Evolutionary conservation across 2,329 filamentous ascomycete genomes (phyloP).

Genomic region (Beauveria rudraprayagi): DNA sequence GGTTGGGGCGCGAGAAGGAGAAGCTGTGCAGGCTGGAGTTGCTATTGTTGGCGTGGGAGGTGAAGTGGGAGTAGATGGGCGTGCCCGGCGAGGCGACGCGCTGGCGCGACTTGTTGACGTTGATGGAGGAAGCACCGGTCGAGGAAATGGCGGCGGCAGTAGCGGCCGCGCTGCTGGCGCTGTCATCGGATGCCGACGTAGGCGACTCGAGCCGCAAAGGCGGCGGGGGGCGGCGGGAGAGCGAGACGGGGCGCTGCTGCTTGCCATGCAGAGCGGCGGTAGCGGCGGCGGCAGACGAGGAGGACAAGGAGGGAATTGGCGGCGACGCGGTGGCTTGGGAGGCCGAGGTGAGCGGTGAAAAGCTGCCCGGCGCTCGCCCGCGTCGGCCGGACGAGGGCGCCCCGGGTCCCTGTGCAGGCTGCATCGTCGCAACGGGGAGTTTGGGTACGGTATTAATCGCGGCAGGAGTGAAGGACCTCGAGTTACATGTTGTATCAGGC

Average conservation of each 20-base stretch:
- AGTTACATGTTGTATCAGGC: constrained; percentile 4
- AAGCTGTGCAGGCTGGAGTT: constrained; percentile 41
- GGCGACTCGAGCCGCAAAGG: constrained; percentile 26
- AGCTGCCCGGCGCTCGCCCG: constrained; percentile 45
- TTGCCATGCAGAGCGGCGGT: constrained; percentile 9
- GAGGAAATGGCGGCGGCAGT: constrained; percentile 20
- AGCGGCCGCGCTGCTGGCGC: constrained; percentile 13
- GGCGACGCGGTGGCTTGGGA: constrained; percentile 18
- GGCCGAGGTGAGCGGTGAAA: constrained; percentile 38
- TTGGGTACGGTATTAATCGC: constrained; percentile 10
- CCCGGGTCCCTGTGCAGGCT: constrained; percentile 31
- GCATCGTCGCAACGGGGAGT: constrained; percentile 34
- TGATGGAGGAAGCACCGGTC: constrained; percentile 26
- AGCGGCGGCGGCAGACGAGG: constrained; percentile 17
- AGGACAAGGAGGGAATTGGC: constrained; percentile 15
- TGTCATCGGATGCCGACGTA: not conserved
- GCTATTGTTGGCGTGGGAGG: constrained; percentile 39
- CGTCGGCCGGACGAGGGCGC: constrained; percentile 25
- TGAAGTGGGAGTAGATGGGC: constrained; percentile 41
- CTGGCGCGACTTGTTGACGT: constrained; percentile 39
- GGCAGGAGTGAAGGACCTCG: not conserved
- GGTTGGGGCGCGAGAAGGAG: constrained; percentile 50
- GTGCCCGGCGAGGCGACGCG: constrained; percentile 31
- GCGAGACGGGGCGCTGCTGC: constrained; percentile 18
- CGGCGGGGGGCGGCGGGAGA: constrained; percentile 23